These are phyloP conservation scores for Trichoderma asperelloides DNA, from an alignment of 495 filamentous ascomycete genomes.

Conservation along the genomic window DNA sequence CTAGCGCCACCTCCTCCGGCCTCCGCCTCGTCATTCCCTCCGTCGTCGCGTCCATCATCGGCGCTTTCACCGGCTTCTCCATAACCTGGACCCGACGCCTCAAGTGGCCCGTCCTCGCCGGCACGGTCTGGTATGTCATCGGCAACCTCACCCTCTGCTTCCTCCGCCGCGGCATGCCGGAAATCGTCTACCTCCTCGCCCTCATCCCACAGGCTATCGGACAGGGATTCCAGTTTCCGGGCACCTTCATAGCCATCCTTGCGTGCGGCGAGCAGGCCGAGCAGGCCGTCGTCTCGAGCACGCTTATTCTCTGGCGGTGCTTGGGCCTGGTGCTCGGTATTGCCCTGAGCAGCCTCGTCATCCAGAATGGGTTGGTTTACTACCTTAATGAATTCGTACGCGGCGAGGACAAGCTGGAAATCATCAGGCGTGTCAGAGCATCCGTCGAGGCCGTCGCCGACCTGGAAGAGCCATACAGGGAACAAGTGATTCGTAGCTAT, in stretches of 20 bases:
- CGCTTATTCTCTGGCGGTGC: constrained; percentile 57
- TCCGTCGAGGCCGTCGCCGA: constrained; percentile 35
- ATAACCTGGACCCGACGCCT: constrained; percentile 58
- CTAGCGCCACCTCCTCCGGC: constrained; percentile 61
- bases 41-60: constrained; percentile 46
- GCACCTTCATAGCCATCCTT: constrained; percentile 57
- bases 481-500: constrained; percentile 52
- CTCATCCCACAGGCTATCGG: constrained; percentile 53
- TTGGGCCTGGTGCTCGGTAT: constrained; percentile 66
- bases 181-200: constrained; percentile 51
- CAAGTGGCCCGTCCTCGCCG: constrained; percentile 52
- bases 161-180: constrained; percentile 45
- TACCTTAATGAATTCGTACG: constrained; percentile 50
- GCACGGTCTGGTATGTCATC: constrained; percentile 44
- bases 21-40: constrained; percentile 58
- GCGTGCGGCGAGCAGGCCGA: constrained; percentile 59
- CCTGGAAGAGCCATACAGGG: constrained; percentile 22
- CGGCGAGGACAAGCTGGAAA: constrained; percentile 32
- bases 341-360: constrained; percentile 58
- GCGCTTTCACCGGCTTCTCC: constrained; percentile 57
- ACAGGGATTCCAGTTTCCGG: constrained; percentile 56
- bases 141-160: constrained; percentile 43
- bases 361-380: constrained; percentile 60
- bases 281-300: constrained; percentile 67
- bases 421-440: constrained; percentile 29